Evolutionary conservation across 2,329 filamentous ascomycete species (phyloP).

Genomic region (Emmonsia crescens): DNA sequence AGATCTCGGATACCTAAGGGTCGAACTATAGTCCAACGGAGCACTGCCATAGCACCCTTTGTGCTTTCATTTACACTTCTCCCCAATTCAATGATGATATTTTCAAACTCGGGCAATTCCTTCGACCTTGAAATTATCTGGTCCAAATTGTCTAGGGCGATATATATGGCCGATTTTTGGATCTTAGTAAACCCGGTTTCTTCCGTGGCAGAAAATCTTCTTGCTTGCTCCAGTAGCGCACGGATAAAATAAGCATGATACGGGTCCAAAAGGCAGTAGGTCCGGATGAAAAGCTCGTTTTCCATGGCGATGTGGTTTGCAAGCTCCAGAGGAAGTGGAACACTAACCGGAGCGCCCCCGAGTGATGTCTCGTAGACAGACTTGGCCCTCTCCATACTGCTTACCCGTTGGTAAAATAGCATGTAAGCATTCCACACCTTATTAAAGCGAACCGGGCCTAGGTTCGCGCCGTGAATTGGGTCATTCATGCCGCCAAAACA

Average conservation of each 20-base stretch:
- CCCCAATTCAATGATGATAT: conserved; percentile 43
- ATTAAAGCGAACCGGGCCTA: conserved; percentile 41
- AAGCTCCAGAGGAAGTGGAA: conserved; percentile 36
- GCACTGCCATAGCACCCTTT: conserved; percentile 47
- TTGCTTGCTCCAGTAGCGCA: conserved; percentile 49
- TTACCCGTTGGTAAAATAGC: conserved; percentile 85
- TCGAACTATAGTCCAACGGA: conserved; percentile 50
- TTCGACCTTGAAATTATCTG: conserved; percentile 64
- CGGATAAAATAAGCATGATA: conserved; percentile 58
- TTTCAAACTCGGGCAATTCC: conserved; percentile 52
- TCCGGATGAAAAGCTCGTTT: conserved; percentile 62
- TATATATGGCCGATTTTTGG: conserved; percentile 34
- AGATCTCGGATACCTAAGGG: conserved; percentile 53
- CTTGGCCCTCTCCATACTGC: conserved; percentile 49
- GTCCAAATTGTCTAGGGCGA: conserved; percentile 53
- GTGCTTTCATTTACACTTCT: conserved; percentile 42
- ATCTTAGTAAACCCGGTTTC: conserved; percentile 38
- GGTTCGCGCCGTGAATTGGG: conserved; percentile 38
- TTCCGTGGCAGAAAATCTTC: conserved; percentile 34
- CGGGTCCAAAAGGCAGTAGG: conserved; percentile 69
- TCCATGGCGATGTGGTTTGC: conserved; percentile 53
- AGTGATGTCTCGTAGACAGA: conserved; percentile 34
- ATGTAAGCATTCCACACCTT: conserved; percentile 88
- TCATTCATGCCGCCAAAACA: conserved; percentile 69
- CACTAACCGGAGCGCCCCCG: conserved; percentile 41